Conservation (phyloP, 1,139 yeast species). For the Meyerozyma sp. region DNA sequence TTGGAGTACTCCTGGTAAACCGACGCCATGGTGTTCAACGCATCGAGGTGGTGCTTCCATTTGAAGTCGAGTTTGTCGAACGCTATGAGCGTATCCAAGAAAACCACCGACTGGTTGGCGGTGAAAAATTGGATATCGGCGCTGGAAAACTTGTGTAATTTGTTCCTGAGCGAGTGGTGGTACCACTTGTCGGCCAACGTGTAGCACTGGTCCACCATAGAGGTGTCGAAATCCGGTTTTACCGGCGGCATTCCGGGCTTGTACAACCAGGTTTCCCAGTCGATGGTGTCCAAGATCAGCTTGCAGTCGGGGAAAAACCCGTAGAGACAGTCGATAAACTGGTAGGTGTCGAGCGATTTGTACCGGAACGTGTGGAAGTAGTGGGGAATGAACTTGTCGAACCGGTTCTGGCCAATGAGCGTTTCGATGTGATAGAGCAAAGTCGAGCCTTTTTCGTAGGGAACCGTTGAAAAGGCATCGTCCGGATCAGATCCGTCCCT, state of each 20-base stretch:
- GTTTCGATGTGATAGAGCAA: constrained; percentile 70
- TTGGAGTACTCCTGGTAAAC: constrained; percentile 40
- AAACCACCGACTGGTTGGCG: constrained; percentile 74
- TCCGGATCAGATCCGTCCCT: constrained; percentile 73
- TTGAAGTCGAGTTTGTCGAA: constrained; percentile 27
- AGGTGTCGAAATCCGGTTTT: constrained; percentile 73
- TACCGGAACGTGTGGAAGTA: constrained; percentile 69
- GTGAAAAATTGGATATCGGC: constrained; percentile 53
- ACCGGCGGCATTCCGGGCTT: constrained; percentile 80
- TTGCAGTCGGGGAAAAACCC: constrained; percentile 50
- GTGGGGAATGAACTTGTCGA: constrained; percentile 74
- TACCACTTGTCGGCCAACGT: constrained; percentile 64
- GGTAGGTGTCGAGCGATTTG: constrained; percentile 72
- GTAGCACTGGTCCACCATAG: constrained; percentile 70
- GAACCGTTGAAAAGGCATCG: constrained; percentile 82
- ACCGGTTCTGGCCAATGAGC: constrained; percentile 45
- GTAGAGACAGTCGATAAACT: constrained; percentile 71
- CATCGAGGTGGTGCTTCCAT: constrained; percentile 34
- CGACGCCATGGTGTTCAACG: constrained; percentile 36
- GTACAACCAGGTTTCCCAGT: constrained; percentile 83
- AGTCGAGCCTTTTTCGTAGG: constrained; percentile 88
- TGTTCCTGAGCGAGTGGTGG: constrained; percentile 14
- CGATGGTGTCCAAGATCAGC: constrained; percentile 55
- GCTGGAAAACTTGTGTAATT: constrained; percentile 14
- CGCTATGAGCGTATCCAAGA: constrained; percentile 58